Evolutionary conservation across 441 rosid genomes (phyloP), one percentile per base, ranked within the genome.

Genomic region (Eruca vesicaria): DNA sequence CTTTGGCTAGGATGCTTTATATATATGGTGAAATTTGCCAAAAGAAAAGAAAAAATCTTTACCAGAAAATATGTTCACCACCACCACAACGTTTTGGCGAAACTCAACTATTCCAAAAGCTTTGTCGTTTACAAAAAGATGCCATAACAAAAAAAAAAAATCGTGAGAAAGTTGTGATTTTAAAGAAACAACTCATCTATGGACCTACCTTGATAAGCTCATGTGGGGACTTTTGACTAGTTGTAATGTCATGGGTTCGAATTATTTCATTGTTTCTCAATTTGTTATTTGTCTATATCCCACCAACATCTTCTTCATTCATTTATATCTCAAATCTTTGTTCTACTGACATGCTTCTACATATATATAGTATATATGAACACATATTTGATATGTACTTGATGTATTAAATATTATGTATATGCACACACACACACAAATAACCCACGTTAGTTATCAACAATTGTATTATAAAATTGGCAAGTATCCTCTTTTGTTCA

Each of bases 241-340:
- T 75, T 79, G 77, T 76, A 76, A 75, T 29, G 79, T 75, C 77
- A 79, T 79, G 82, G 82, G 82, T 66, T 69, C 69, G 53, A 68
- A 68, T 73, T 73, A 73, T 73, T 63, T 73, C 74, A 68, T 32
- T 72, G 63, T 35, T 59, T 56, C 61, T 29, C 71, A 41, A 21
- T 62, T 72, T 55, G 73, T 43, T 43, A 48, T 52, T 68, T 72
- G 80, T 72, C 80, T 43, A 41, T 62, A 67, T 63, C 74, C 57
- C 70, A 73, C 78, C 77, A 78, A 72, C 78, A 68, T 78, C 35
- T 73, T 78, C 81, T 68, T 73, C 74, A 7, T 55, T 68, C 74
- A 71, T 53, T 73, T 68, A 78, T 73, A 68, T 9, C 45, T 41
- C 82, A 74, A 74, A 79, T 77, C 77, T 77, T 77, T 77, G 80